Evolutionary conservation across 805 yeast species (phyloP).

Genomic region (Lipomyces anomalus): DNA sequence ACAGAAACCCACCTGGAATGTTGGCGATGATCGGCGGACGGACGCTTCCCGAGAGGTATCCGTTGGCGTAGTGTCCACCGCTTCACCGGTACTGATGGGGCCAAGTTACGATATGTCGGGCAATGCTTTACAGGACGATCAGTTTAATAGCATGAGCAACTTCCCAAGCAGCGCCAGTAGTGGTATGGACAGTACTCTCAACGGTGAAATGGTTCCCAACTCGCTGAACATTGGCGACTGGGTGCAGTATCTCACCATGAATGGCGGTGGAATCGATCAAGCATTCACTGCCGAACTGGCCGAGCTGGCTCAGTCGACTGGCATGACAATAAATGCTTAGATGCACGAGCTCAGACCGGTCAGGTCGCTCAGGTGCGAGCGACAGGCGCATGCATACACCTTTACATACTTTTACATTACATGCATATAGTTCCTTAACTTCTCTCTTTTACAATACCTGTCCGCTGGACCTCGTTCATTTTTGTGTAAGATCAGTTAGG

Average conservation of each 20-base stretch:
- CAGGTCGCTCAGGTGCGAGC: no score
- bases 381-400: no score
- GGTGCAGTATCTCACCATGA: slow-evolving; percentile 35
- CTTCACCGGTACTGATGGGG: not conserved
- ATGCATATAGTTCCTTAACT: no score
- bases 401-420: no score
- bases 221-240: slow-evolving; percentile 36
- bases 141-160: not conserved
- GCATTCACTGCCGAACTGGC: slow-evolving; percentile 10
- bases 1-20: not conserved
- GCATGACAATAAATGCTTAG: no score
- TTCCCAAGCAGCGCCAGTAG: not conserved
- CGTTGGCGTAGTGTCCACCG: not conserved
- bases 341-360: no score
- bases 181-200: slow-evolving; percentile 5
- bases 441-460: no score
- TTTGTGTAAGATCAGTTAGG: no score
- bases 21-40: no score
- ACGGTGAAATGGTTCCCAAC: slow-evolving; percentile 31
- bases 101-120: not conserved
- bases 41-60: no score
- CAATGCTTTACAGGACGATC: not conserved
- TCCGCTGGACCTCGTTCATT: no score
- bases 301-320: slow-evolving; percentile 14
- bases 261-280: slow-evolving; percentile 7